Percentiles rank a stretch among this genome's conserved stretches.
phyloP scores from a whole-genome alignment of 2,329 filamentous ascomycete genomes.

The Coniochaeta hoffmannii region DNA sequence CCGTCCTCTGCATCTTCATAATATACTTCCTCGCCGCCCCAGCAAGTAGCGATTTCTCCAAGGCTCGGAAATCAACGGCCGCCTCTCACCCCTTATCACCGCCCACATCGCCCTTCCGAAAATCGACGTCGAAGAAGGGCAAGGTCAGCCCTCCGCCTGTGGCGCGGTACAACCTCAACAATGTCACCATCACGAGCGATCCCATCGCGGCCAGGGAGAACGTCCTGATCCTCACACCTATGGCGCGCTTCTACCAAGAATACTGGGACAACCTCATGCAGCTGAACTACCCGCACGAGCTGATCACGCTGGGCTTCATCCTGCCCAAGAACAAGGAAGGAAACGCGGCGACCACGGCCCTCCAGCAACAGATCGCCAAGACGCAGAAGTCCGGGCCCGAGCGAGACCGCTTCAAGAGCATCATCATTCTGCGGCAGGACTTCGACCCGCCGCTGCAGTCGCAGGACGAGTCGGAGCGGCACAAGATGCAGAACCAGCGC shows the following conservation, averaged over 20 bases:
- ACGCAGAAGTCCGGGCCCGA: constrained; percentile 73
- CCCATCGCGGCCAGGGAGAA: constrained; percentile 76
- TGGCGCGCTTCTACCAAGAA: constrained; percentile 84
- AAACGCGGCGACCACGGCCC: constrained; percentile 71
- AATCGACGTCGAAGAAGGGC: constrained; percentile 48
- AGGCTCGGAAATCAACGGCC: constrained; percentile 34
- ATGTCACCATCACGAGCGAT: constrained; percentile 73
- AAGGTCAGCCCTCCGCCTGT: constrained; percentile 68
- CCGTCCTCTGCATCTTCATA: constrained; percentile 64
- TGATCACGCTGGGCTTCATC: constrained; percentile 94
- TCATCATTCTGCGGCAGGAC: constrained; percentile 93
- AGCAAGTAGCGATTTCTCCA: constrained; percentile 25
- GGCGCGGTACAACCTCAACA: constrained; percentile 89
- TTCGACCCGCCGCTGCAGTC: constrained; percentile 75
- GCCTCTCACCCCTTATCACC: constrained; percentile 66
- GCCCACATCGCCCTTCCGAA: constrained; percentile 67
- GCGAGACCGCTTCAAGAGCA: constrained; percentile 78
- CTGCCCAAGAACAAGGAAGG: constrained; percentile 90
- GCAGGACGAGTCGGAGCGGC: constrained; percentile 81
- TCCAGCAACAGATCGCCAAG: constrained; percentile 79
- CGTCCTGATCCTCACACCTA: constrained; percentile 84
- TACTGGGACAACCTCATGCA: constrained; percentile 93
- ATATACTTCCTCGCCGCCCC: constrained; percentile 54
- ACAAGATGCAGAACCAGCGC: constrained; percentile 89
- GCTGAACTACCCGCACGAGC: constrained; percentile 82